phyloP scores from a whole-genome alignment of 371 early-diverging fungal genomes.

The Mortierella sp. region DNA sequence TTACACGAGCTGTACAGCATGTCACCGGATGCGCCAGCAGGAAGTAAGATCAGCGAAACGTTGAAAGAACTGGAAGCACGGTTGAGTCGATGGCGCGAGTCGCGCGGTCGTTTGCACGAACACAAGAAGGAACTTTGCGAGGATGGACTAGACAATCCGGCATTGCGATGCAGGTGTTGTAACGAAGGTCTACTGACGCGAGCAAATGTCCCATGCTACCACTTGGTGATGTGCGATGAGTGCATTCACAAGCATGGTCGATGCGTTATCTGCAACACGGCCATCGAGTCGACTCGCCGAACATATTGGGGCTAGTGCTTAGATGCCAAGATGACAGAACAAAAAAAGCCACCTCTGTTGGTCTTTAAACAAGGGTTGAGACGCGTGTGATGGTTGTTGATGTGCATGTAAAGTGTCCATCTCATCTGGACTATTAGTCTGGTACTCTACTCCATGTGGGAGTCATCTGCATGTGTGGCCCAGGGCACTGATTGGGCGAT shows the following conservation, averaged over 20 bases:
- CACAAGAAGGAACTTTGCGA: slow-evolving; percentile 5
- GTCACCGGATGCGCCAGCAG: background rate
- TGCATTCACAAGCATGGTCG: slow-evolving; percentile 25
- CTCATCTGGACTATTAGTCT: too few relatives aligned
- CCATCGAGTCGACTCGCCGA: slow-evolving; percentile 20
- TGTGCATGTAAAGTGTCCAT: too few relatives aligned
- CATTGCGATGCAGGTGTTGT: slow-evolving; percentile 40
- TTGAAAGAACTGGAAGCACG: slow-evolving; percentile 10
- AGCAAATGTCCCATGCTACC: slow-evolving; percentile 51
- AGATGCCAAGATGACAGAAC: too few relatives aligned
- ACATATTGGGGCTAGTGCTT: slow-evolving; percentile 24
- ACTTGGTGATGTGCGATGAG: slow-evolving; percentile 50
- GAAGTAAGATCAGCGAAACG: background rate
- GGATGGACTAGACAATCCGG: slow-evolving; percentile 28
- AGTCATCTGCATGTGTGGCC: too few relatives aligned
- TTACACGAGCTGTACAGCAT: too few relatives aligned
- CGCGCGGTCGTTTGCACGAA: slow-evolving; percentile 15
- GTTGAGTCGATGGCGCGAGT: slow-evolving; percentile 18
- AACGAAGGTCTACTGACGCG: slow-evolving; percentile 33
- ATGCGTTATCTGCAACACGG: slow-evolving; percentile 33
- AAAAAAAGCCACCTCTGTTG: too few relatives aligned
- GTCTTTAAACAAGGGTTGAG: too few relatives aligned
- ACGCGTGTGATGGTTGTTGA: too few relatives aligned
- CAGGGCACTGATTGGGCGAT: too few relatives aligned
- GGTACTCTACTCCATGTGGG: too few relatives aligned